Conservation (phyloP, 805 yeast species). For the Candida parachauliodes region DNA sequence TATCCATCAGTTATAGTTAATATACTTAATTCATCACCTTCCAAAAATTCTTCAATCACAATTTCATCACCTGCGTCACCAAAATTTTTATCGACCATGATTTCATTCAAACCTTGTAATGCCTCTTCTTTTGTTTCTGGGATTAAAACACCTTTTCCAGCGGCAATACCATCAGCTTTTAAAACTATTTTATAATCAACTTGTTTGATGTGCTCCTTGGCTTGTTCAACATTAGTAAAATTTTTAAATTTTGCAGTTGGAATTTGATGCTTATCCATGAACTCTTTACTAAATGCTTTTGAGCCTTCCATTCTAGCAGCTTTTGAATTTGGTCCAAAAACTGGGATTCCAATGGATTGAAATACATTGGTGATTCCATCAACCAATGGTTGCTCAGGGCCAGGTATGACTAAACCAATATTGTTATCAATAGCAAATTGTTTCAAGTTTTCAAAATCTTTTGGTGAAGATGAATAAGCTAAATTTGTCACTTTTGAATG, state of each 20-base stretch:
- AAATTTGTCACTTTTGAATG: conserved; percentile 63
- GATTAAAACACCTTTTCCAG: conserved; percentile 96
- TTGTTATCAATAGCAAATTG: conserved; percentile 67
- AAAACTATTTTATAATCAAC: conserved; percentile 78
- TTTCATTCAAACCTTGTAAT: conserved; percentile 70
- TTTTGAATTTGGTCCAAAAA: conserved; percentile 88
- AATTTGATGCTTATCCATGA: conserved; percentile 86
- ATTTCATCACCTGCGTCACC: conserved; percentile 92
- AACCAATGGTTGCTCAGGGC: conserved; percentile 98
- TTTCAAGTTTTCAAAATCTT: conserved; percentile 67
- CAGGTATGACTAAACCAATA: conserved; percentile 82
- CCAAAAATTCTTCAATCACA: conserved; percentile 92
- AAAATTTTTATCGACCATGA: conserved; percentile 86
- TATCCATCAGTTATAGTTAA: conserved; percentile 93
- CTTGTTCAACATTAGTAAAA: conserved; percentile 73
- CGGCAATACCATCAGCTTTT: conserved; percentile 98
- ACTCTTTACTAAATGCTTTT: conserved; percentile 87
- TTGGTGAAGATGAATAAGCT: conserved; percentile 58
- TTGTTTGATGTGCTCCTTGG: conserved; percentile 62
- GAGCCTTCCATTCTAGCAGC: conserved; percentile 98
- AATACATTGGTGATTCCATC: conserved; percentile 82
- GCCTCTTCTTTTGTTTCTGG: conserved; percentile 87
- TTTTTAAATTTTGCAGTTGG: conserved; percentile 92
- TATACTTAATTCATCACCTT: conserved; percentile 95
- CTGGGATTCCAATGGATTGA: conserved; percentile 83